Evolutionary conservation across 257 asterid species (phyloP).

Genomic region (Solanum sejunctum): DNA sequence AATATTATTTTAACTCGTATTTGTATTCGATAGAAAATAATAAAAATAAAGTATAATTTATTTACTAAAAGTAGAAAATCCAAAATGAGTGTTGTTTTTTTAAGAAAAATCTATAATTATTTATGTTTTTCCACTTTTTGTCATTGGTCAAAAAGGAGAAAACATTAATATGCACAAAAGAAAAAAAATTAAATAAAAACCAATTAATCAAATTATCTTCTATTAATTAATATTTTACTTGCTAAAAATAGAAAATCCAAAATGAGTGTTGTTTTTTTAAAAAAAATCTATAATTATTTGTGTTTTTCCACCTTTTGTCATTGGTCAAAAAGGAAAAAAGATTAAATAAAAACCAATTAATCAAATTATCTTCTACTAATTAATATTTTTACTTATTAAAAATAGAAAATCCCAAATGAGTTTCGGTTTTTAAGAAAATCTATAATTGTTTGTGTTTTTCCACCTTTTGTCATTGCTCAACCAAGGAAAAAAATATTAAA

Average conservation of each 20-base stretch:
- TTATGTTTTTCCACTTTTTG: not conserved
- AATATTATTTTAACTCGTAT: not conserved
- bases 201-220: no score
- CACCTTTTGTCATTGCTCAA: not conserved
- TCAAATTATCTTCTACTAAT: no score
- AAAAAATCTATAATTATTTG: not conserved
- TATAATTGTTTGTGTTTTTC: not conserved
- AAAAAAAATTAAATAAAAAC: no score
- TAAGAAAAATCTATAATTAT: not conserved
- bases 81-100: not conserved
- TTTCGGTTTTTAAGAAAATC: not conserved
- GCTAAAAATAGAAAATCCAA: not conserved
- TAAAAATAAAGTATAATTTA: not conserved
- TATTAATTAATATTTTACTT: no score
- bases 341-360: no score
- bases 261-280: not conserved
- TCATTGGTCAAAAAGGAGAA: no score
- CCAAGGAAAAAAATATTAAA: not conserved
- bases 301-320: not conserved
- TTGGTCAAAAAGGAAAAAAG: no score
- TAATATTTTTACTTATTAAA: not conserved
- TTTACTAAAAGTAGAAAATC: not conserved
- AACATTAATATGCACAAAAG: no score
- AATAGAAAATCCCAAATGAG: not conserved
- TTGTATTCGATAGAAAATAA: not conserved